Evolutionary conservation across 2,329 filamentous ascomycete species (phyloP).

Genomic region (Colletotrichum gloeosporioides): DNA sequence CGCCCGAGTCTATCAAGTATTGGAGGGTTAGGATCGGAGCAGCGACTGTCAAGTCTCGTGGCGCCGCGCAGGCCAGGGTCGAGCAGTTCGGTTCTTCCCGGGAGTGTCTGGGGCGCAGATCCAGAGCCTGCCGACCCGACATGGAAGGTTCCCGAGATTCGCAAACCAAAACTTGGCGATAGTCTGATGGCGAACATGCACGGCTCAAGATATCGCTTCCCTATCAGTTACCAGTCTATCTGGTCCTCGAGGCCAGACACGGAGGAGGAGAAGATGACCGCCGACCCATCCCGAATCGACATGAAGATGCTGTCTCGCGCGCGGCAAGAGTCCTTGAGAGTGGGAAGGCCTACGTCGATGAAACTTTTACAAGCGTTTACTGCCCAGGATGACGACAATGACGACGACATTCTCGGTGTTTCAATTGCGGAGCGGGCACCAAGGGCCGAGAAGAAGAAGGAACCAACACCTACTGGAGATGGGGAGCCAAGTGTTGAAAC

Average conservation of each 20-base stretch:
- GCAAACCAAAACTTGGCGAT: constrained; percentile 24
- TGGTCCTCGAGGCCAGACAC: constrained; percentile 19
- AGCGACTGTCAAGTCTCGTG: constrained; percentile 24
- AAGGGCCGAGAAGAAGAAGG: neutral
- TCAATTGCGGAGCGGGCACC: neutral
- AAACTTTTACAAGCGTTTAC: constrained; percentile 3
- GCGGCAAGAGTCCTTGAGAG: neutral
- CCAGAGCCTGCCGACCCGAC: constrained; percentile 35
- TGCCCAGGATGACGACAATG: constrained; percentile 29
- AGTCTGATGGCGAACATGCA: constrained; percentile 6
- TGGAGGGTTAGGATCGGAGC: neutral
- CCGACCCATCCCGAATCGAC: neutral
- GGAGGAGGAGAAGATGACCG: neutral
- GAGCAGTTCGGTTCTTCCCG: constrained; percentile 11
- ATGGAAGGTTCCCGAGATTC: constrained; percentile 43
- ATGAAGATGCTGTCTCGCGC: constrained; percentile 4
- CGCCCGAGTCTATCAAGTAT: neutral
- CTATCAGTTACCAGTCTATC: constrained; percentile 10
- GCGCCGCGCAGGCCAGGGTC: constrained; percentile 26
- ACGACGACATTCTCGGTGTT: constrained; percentile 29
- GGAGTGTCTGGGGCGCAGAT: constrained; percentile 17
- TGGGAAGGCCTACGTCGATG: constrained; percentile 6
- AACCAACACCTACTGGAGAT: neutral
- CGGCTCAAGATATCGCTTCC: constrained; percentile 12
- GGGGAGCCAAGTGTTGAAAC: neutral